Conservation (phyloP, 495 filamentous ascomycete species). For the Aspergillus wentii region DNA sequence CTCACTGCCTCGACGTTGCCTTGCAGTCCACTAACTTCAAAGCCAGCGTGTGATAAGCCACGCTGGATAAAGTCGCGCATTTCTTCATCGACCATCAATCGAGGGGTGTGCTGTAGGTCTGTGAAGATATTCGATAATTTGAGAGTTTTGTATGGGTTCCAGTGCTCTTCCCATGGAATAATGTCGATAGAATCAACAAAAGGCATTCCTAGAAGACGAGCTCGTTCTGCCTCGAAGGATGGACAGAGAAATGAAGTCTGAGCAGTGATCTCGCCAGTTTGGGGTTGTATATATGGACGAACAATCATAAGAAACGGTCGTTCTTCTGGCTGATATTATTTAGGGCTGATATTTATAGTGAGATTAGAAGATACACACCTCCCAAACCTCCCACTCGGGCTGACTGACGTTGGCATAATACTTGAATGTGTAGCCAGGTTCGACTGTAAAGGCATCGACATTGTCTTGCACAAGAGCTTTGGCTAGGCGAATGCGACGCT, state of each 20-base stretch:
- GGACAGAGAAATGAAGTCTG: constrained; percentile 48
- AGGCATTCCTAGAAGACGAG: constrained; percentile 46
- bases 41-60: constrained; percentile 40
- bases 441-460: constrained; percentile 47
- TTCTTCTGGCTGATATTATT: constrained; percentile 55
- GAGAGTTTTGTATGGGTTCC: constrained; percentile 49
- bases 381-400: constrained; percentile 53
- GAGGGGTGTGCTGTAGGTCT: constrained; percentile 16
- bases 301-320: constrained; percentile 53
- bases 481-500: constrained; percentile 41
- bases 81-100: constrained; percentile 53
- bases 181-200: constrained; percentile 38
- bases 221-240: constrained; percentile 50
- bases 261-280: constrained; percentile 33
- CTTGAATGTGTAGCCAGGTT: constrained; percentile 54
- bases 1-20: constrained; percentile 45
- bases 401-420: constrained; percentile 54
- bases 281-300: constrained; percentile 24
- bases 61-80: constrained; percentile 52
- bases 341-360: not conserved
- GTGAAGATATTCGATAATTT: constrained; percentile 24
- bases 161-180: constrained; percentile 52
- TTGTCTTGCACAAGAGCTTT: constrained; percentile 37
- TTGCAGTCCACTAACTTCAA: constrained; percentile 40
- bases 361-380: constrained; percentile 16